These are phyloP conservation scores for Aspergillus neotritici DNA, from an alignment of 2,329 filamentous ascomycete genomes.

Conservation along the genomic window DNA sequence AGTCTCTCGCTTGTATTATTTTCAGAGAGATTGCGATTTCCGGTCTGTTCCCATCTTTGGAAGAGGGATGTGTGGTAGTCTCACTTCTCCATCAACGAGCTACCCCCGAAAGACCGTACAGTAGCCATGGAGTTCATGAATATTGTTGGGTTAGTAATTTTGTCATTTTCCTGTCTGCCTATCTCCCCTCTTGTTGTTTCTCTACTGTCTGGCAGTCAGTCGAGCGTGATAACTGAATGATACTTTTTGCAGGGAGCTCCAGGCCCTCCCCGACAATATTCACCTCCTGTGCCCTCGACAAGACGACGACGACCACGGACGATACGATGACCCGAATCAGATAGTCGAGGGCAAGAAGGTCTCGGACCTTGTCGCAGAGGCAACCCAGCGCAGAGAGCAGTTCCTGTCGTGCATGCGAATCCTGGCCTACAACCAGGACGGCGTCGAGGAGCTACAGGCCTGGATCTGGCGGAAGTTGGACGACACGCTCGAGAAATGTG, in stretches of 20 bases:
- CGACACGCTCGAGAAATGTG: conserved; percentile 57
- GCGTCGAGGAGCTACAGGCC: conserved; percentile 54
- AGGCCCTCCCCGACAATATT: conserved; percentile 40
- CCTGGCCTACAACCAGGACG: conserved; percentile 59
- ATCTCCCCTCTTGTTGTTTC: not conserved
- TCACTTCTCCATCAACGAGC: conserved; percentile 4
- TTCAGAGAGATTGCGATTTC: not conserved
- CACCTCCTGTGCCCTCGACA: conserved; percentile 66
- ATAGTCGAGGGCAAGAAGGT: conserved; percentile 38
- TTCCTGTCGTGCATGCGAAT: conserved; percentile 65
- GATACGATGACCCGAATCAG: conserved; percentile 56
- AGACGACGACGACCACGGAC: conserved; percentile 56
- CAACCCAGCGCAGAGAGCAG: conserved; percentile 52
- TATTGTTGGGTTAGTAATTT: conserved; percentile 34
- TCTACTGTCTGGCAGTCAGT: not conserved
- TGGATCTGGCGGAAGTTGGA: conserved; percentile 57
- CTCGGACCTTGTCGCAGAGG: conserved; percentile 48
- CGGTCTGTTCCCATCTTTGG: not conserved
- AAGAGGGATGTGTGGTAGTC: conserved; percentile 16
- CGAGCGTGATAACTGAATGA: conserved; percentile 10
- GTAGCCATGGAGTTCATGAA: conserved; percentile 38
- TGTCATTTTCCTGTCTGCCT: not conserved
- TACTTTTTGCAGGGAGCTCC: conserved; percentile 34
- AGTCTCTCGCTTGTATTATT: too few species aligned
- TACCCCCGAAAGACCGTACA: conserved; percentile 7